These are phyloP conservation scores for Erodium texanum DNA, from an alignment of 441 rosid species.

Conservation along the genomic window DNA sequence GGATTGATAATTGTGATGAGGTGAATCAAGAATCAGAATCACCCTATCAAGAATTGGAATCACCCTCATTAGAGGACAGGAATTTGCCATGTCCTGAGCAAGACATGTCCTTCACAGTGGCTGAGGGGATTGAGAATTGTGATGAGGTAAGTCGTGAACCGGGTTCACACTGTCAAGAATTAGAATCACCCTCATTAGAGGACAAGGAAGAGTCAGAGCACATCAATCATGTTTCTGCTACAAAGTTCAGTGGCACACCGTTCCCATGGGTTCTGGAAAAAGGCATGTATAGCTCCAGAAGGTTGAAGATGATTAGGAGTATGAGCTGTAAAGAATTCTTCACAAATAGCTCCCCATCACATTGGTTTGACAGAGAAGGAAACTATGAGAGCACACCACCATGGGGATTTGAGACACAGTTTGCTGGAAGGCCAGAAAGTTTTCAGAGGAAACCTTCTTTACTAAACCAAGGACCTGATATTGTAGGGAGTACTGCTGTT, in stretches of 20 bases:
- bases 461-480: constrained; percentile 26
- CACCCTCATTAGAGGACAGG: constrained; percentile 19
- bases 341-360: constrained; percentile 22
- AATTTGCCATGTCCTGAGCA: too few relatives aligned
- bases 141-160: not conserved
- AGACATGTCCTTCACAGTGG: too few relatives aligned
- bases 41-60: too few relatives aligned
- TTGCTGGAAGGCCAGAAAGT: constrained; percentile 30
- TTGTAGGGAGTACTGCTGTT: constrained; percentile 31
- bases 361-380: constrained; percentile 30
- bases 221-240: not conserved
- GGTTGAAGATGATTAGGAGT: constrained; percentile 48
- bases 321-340: constrained; percentile 57
- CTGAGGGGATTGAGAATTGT: not conserved
- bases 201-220: not conserved
- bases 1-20: constrained; percentile 32
- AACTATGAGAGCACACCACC: constrained; percentile 31
- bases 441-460: constrained; percentile 21
- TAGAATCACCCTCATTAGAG: not conserved
- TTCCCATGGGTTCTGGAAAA: constrained; percentile 34
- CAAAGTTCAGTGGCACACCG: constrained; percentile 37
- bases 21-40: constrained; percentile 27
- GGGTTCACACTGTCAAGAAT: too few relatives aligned
- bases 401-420: constrained; percentile 31
- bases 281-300: constrained; percentile 27